These are phyloP conservation scores for Letharia columbiana DNA, from an alignment of 495 filamentous ascomycete genomes.

Conservation along the genomic window DNA sequence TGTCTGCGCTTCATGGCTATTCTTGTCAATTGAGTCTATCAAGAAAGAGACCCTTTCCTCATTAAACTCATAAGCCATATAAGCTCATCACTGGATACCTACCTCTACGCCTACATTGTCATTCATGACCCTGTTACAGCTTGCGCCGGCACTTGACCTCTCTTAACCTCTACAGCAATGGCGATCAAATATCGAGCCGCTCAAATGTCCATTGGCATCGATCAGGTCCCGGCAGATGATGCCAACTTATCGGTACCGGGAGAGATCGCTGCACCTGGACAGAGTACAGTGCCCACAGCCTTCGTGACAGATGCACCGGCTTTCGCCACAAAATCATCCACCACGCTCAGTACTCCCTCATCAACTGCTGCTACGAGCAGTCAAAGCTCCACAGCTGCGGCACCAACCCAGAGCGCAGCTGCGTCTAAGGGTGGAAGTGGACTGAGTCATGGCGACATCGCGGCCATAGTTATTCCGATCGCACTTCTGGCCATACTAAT, in stretches of 20 bases:
- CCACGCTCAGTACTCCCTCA: background rate
- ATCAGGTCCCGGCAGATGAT: background rate
- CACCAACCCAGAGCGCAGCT: conserved; percentile 8
- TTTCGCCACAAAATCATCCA: background rate
- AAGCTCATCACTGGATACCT: background rate
- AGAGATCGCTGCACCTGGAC: background rate
- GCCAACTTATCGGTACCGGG: background rate
- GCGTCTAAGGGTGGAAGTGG: conserved; percentile 3
- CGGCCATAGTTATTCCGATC: conserved; percentile 24
- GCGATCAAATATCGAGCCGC: background rate
- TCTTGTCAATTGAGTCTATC: background rate
- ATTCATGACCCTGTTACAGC: background rate
- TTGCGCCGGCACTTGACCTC: background rate
- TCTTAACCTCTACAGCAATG: background rate
- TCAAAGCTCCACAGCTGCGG: conserved; percentile 7
- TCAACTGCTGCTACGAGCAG: background rate
- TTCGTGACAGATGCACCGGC: background rate
- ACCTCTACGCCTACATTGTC: background rate
- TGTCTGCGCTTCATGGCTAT: conserved; percentile 5
- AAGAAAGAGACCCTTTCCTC: background rate
- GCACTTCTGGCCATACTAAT: conserved; percentile 20
- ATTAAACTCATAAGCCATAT: background rate
- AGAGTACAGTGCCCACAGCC: background rate
- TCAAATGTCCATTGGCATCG: background rate
- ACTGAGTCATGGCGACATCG: conserved; percentile 14